phyloP scores from a whole-genome alignment of 768 basidiomycete genomes.

The Trametes maxima region DNA sequence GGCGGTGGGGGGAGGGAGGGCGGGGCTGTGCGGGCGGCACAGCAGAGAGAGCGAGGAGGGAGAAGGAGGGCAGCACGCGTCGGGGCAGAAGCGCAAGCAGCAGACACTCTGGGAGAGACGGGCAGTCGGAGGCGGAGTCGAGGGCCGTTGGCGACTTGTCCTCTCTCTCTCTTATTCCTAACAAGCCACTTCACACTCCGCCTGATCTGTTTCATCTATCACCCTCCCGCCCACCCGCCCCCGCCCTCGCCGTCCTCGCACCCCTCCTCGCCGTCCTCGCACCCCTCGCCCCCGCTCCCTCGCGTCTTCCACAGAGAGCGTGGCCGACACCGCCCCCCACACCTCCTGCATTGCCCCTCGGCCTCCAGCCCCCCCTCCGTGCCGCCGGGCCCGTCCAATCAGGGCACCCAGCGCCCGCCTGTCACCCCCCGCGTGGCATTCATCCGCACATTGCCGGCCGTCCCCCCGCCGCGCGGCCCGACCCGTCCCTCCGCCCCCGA shows the following conservation, averaged over 20 bases:
- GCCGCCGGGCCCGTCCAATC: not conserved
- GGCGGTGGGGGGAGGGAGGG: conserved; percentile 18
- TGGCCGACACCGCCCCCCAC: conserved; percentile 11
- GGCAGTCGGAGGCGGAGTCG: not conserved
- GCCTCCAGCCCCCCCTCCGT: not conserved
- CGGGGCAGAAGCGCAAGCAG: not conserved
- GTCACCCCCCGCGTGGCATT: conserved; percentile 16
- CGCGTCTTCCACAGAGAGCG: not conserved
- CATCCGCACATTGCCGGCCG: conserved; percentile 5
- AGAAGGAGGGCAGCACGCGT: not conserved
- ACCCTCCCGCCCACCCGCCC: too few species aligned
- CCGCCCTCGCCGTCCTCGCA: not conserved
- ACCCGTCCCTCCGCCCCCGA: conserved; percentile 3
- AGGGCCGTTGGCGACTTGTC: conserved; percentile 1
- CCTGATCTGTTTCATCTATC: conserved; percentile 27
- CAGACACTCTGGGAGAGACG: not conserved
- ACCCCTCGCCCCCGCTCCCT: not conserved
- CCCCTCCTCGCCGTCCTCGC: not conserved
- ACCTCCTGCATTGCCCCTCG: conserved; percentile 5
- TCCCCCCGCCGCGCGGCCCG: conserved; percentile 6
- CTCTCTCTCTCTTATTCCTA: conserved; percentile 7
- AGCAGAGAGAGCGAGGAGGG: conserved; percentile 1
- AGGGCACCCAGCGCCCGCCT: conserved; percentile 8
- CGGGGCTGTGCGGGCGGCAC: conserved; percentile 19
- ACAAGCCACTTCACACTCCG: conserved; percentile 23